A percentile compares a stretch with the other conserved stretches of the same genome.
phyloP scores from a whole-genome alignment of 768 basidiomycete species.

The Antrodiella citrinella region DNA sequence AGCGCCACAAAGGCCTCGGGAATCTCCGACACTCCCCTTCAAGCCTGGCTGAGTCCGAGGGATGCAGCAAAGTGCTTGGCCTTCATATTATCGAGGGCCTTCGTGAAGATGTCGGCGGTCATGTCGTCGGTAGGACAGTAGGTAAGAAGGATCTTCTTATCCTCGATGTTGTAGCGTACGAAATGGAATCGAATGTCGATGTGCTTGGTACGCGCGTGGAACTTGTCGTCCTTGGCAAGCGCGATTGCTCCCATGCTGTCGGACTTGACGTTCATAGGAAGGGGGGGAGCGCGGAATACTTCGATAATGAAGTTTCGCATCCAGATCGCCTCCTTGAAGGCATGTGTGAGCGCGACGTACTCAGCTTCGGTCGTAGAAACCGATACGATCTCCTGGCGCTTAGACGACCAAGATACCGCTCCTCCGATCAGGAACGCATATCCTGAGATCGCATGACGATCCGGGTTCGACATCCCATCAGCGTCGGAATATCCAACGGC shows the following conservation, averaged over 20 bases:
- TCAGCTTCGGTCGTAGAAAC: constrained; percentile 34
- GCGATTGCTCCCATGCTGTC: constrained; percentile 31
- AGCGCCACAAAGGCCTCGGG: too few species aligned
- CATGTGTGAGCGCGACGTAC: constrained; percentile 27
- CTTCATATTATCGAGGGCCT: constrained; percentile 24
- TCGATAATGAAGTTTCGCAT: constrained; percentile 24
- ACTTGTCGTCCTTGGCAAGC: constrained; percentile 20
- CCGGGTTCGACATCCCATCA: constrained; percentile 14
- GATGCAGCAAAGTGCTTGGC: constrained; percentile 9
- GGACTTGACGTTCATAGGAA: constrained; percentile 20
- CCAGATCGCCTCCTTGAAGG: constrained; percentile 26
- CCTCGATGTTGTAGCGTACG: constrained; percentile 20
- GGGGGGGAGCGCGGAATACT: constrained; percentile 13
- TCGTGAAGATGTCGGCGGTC: constrained; percentile 28
- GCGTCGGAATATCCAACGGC: constrained; percentile 22
- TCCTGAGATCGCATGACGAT: constrained; percentile 28
- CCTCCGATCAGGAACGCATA: constrained; percentile 29
- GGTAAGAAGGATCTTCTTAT: constrained; percentile 2
- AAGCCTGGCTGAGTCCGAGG: constrained; percentile 2
- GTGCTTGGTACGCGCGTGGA: constrained; percentile 29
- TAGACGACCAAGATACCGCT: constrained; percentile 29
- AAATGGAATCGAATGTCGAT: constrained; percentile 30
- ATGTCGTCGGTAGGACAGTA: constrained; percentile 19
- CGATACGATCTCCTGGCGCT: constrained; percentile 31
- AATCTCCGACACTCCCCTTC: constrained; percentile 11